Evolutionary conservation across 495 filamentous ascomycete genomes (phyloP), one percentile per base, ranked within the genome.

Genomic region (Terfezia boudieri): DNA sequence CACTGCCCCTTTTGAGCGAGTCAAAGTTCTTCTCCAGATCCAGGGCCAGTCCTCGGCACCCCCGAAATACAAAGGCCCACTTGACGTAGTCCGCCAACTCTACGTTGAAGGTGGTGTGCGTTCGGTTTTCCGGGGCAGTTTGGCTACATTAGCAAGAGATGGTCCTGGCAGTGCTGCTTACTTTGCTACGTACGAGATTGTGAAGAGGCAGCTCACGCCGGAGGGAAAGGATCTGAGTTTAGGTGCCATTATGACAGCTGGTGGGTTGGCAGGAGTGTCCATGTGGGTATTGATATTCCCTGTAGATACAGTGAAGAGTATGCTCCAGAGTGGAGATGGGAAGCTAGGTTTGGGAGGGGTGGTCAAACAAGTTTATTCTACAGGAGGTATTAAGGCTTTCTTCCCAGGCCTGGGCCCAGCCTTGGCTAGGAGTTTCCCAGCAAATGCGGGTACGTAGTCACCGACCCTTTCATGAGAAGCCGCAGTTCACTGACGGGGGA

Each of bases 211-310:
- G 12, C 70, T 99, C 59, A 94, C 86, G n/a, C 88, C 89, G 14
- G 78, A 80, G 58, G 86, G 94, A 64, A 81, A 80, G 38, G 71
- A 88, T 58, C 70, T 96, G 49, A 86, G 83, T 53, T 68, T 99
- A 57, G 66, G 75, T 4, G 92, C 90, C 4, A 76, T 99, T n/a
- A 79, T 84, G 58, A 73, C 76, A 37, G 90, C 90, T 0, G 90
- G 90, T 56, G 90, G 84, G 49, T 82, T 79, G 0, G 90, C 90
- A 0, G 90, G 90, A 61, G 79, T 99, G 50, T 87, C 92, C 22
- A 99, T 99, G 90, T 99, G 90, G 90, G 84, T 95, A 57, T 86
- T 93, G 23, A 87, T 99, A 16, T 99, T 99, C 75, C 90, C 90
- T 6, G 74, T 99, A 53, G 90, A 99, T 63, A 99, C 92, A 0